Percentiles rank a stretch among this genome's conserved stretches.
phyloP scores from a whole-genome alignment of 306 rosid genomes.

The Argentina anserina region DNA sequence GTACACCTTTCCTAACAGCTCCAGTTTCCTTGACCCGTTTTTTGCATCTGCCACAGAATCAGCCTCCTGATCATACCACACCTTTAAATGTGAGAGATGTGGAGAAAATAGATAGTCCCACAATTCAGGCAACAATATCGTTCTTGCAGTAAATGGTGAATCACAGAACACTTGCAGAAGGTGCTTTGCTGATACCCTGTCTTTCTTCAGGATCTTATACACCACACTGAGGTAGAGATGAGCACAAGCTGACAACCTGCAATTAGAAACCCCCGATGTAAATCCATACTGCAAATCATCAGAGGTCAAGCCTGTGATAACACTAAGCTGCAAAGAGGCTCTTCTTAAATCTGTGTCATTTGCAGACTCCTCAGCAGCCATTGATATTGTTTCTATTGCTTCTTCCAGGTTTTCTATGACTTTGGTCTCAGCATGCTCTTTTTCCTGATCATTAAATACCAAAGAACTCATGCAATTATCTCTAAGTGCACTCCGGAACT shows the following conservation, averaged over 20 bases:
- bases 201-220: conserved; percentile 56
- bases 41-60: conserved; percentile 38
- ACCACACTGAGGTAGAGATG: conserved; percentile 84
- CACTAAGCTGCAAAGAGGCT: conserved; percentile 56
- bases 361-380: conserved; percentile 42
- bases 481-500: conserved; percentile 44
- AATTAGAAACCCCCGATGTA: conserved; percentile 57
- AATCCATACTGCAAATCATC: conserved; percentile 47
- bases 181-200: conserved; percentile 64
- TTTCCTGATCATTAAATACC: conserved; percentile 34
- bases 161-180: conserved; percentile 77
- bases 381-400: conserved; percentile 65
- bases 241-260: conserved; percentile 73
- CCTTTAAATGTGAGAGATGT: conserved; percentile 59
- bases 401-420: conserved; percentile 61
- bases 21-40: conserved; percentile 41
- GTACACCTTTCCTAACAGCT: conserved; percentile 52
- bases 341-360: conserved; percentile 47
- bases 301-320: conserved; percentile 60
- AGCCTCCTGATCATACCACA: conserved; percentile 59
- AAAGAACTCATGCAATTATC: conserved; percentile 54
- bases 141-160: conserved; percentile 65
- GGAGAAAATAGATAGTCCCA: conserved; percentile 76
- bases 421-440: conserved; percentile 41
- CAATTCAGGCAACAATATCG: conserved; percentile 57